These are phyloP conservation scores for Hypomyces perniciosus DNA, from an alignment of 2,329 filamentous ascomycete genomes.

Conservation along the genomic window DNA sequence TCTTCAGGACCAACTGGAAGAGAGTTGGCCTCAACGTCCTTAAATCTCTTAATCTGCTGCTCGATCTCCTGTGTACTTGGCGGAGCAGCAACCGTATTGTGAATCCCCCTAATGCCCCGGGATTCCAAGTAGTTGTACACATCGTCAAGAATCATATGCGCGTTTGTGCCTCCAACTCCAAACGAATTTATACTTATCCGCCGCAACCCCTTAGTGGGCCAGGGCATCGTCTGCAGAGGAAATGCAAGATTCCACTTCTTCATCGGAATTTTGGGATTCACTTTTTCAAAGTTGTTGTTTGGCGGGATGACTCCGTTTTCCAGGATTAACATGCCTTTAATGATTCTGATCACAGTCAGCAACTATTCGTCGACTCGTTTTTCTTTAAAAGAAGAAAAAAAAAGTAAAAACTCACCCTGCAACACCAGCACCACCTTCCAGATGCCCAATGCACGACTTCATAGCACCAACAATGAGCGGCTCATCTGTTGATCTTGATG, in stretches of 20 bases:
- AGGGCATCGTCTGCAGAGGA: conserved; percentile 26
- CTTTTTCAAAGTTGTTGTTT: neutral
- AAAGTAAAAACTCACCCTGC: conserved; percentile 3
- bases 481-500: neutral
- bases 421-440: conserved; percentile 7
- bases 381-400: neutral
- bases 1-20: neutral
- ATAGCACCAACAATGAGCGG: conserved; percentile 5
- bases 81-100: neutral
- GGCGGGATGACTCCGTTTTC: conserved; percentile 8
- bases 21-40: neutral
- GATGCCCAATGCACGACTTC: conserved; percentile 6
- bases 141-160: conserved; percentile 36
- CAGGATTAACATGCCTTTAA: conserved; percentile 4
- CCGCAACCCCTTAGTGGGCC: conserved; percentile 31
- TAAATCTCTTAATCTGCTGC: neutral
- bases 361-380: neutral
- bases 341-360: conserved; percentile 5
- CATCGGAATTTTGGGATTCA: conserved; percentile 6
- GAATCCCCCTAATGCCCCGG: neutral
- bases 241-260: conserved; percentile 18
- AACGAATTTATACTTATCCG: conserved; percentile 42
- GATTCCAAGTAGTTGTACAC: conserved; percentile 5
- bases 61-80: neutral
- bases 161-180: conserved; percentile 43